Evolutionary conservation across 257 asterid genomes (phyloP).

Genomic region (Scutellaria minor): DNA sequence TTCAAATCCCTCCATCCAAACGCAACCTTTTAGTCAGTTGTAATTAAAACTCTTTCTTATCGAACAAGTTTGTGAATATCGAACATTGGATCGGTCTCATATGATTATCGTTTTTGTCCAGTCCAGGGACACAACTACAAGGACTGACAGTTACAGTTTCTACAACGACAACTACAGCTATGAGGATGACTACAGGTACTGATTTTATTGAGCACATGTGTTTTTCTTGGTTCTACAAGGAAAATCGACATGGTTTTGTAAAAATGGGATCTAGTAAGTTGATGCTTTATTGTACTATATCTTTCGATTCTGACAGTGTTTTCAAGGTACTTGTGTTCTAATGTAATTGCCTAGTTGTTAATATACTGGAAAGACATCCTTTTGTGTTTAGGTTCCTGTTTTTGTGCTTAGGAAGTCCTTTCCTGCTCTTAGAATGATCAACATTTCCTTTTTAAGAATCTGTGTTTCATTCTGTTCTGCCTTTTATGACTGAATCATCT

Average conservation of each 20-base stretch:
- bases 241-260: slow-evolving; percentile 41
- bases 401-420: background rate
- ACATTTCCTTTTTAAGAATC: too few relatives aligned
- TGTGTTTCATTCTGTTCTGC: too few relatives aligned
- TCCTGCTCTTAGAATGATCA: background rate
- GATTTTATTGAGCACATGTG: slow-evolving; percentile 30
- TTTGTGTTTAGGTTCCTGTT: background rate
- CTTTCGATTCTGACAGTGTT: background rate
- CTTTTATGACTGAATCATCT: too few relatives aligned
- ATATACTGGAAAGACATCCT: slow-evolving; percentile 10
- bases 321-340: slow-evolving; percentile 18
- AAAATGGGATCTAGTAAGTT: slow-evolving; percentile 34
- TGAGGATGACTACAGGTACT: slow-evolving; percentile 59
- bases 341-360: slow-evolving; percentile 26
- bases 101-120: slow-evolving; percentile 37
- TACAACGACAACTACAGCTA: slow-evolving; percentile 58
- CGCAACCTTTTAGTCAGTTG: too few relatives aligned
- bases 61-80: background rate
- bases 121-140: slow-evolving; percentile 54
- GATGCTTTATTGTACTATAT: slow-evolving; percentile 30
- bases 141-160: slow-evolving; percentile 44
- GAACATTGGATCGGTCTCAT: slow-evolving; percentile 1
- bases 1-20: too few relatives aligned
- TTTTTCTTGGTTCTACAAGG: slow-evolving; percentile 19
- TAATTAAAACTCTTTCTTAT: too few relatives aligned